A percentile compares a stretch with the other conserved stretches of the same genome.
Conservation (phyloP, 2,329 filamentous ascomycete species). For the Penicillium sp. region DNA sequence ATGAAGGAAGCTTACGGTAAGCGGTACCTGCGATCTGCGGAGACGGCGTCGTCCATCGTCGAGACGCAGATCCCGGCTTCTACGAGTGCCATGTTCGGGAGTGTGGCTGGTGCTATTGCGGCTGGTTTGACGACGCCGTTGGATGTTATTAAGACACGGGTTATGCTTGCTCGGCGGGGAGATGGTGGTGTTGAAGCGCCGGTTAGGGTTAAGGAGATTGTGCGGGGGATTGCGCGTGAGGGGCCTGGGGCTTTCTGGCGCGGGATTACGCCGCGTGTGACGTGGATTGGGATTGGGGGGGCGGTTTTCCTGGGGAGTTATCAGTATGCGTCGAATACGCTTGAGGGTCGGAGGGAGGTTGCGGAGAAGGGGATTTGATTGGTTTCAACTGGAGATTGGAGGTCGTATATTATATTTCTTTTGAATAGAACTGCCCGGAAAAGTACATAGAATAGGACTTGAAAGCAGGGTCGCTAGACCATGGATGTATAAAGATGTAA, state of each 20-base stretch:
- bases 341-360: constrained; percentile 47
- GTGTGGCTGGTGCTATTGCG: constrained; percentile 75
- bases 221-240: constrained; percentile 59
- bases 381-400: background rate
- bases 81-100: constrained; percentile 83
- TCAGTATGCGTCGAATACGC: constrained; percentile 76
- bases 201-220: constrained; percentile 47
- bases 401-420: constrained; percentile 14
- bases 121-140: constrained; percentile 87
- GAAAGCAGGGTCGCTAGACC: too few relatives aligned
- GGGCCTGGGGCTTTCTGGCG: constrained; percentile 47
- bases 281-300: constrained; percentile 93
- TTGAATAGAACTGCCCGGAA: constrained; percentile 4
- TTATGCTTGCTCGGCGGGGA: constrained; percentile 79
- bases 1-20: constrained; percentile 62
- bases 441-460: constrained; percentile 3
- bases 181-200: constrained; percentile 47
- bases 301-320: constrained; percentile 94
- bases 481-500: too few relatives aligned
- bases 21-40: constrained; percentile 40
- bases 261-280: constrained; percentile 70
- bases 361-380: constrained; percentile 9
- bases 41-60: constrained; percentile 31
- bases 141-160: constrained; percentile 92
- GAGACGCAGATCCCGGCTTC: constrained; percentile 58